These are phyloP conservation scores for Truncatella angustata DNA, from an alignment of 2,329 filamentous ascomycete species.

Conservation along the genomic window DNA sequence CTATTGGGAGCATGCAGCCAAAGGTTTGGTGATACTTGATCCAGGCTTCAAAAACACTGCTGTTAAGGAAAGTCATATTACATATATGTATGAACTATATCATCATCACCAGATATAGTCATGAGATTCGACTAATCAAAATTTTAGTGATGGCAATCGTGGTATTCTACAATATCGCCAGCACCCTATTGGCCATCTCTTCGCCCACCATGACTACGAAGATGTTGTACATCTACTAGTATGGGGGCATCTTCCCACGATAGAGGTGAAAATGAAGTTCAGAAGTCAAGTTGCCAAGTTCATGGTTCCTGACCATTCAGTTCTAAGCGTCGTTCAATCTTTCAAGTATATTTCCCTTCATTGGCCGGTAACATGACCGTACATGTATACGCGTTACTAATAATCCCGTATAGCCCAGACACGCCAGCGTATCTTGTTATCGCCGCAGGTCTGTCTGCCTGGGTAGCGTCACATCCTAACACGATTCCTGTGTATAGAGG, in stretches of 20 bases:
- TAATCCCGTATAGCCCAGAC: background rate
- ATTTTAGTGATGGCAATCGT: background rate
- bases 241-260: background rate
- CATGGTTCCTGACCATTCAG: constrained; percentile 17
- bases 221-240: background rate
- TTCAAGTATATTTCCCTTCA: background rate
- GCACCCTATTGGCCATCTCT: background rate
- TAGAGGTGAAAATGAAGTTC: constrained; percentile 12
- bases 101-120: background rate
- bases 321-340: background rate
- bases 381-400: too few species aligned
- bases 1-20: background rate
- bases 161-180: background rate
- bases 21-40: constrained; percentile 12
- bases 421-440: constrained; percentile 12
- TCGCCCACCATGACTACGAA: background rate
- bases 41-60: constrained; percentile 18
- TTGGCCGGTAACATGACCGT: too few species aligned
- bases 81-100: constrained; percentile 18
- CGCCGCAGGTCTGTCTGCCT: constrained; percentile 17
- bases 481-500: constrained; percentile 15
- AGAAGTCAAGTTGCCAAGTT: constrained; percentile 16
- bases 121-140: background rate
- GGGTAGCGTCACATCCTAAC: constrained; percentile 16
- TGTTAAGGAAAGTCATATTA: constrained; percentile 19